phyloP scores from a whole-genome alignment of 1,284 basidiomycete genomes.

The Phylloporus sp. region DNA sequence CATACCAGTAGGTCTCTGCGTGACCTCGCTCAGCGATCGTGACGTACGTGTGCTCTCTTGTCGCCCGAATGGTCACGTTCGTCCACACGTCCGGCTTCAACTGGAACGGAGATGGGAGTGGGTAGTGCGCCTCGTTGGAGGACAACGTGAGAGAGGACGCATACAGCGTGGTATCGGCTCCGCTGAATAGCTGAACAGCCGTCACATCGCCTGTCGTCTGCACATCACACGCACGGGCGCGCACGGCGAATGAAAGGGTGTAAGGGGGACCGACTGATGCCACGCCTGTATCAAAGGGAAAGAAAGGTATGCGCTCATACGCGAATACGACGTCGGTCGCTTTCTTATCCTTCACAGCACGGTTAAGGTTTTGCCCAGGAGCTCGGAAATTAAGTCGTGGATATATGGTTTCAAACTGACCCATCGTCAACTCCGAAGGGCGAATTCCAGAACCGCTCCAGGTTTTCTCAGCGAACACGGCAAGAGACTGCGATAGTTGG shows the following conservation, averaged over 20 bases:
- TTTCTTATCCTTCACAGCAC: slow-evolving; percentile 32
- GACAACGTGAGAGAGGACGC: slow-evolving; percentile 50
- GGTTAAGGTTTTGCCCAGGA: slow-evolving; percentile 49
- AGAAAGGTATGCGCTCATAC: slow-evolving; percentile 26
- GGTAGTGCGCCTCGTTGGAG: slow-evolving; percentile 48
- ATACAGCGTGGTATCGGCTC: slow-evolving; percentile 47
- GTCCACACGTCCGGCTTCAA: slow-evolving; percentile 42
- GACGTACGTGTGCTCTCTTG: slow-evolving; percentile 47
- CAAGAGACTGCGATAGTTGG: slow-evolving; percentile 44
- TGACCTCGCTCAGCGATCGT: slow-evolving; percentile 28
- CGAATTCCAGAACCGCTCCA: slow-evolving; percentile 47
- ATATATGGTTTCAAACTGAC: slow-evolving; percentile 42
- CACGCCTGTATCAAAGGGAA: slow-evolving; percentile 40
- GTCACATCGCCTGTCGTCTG: slow-evolving; percentile 17
- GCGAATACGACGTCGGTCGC: slow-evolving; percentile 35
- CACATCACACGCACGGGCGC: slow-evolving; percentile 18
- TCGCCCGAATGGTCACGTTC: slow-evolving; percentile 47
- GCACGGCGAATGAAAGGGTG: slow-evolving; percentile 49
- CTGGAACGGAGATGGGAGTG: slow-evolving; percentile 40
- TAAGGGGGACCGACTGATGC: slow-evolving; percentile 55
- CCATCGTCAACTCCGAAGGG: slow-evolving; percentile 36
- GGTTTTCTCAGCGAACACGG: slow-evolving; percentile 46
- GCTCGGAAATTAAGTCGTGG: slow-evolving; percentile 40
- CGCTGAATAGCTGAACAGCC: slow-evolving; percentile 42
- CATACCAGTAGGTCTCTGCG: slow-evolving; percentile 44